These are phyloP conservation scores for Apiosordaria backusii DNA, from an alignment of 495 filamentous ascomycete species.

Conservation along the genomic window DNA sequence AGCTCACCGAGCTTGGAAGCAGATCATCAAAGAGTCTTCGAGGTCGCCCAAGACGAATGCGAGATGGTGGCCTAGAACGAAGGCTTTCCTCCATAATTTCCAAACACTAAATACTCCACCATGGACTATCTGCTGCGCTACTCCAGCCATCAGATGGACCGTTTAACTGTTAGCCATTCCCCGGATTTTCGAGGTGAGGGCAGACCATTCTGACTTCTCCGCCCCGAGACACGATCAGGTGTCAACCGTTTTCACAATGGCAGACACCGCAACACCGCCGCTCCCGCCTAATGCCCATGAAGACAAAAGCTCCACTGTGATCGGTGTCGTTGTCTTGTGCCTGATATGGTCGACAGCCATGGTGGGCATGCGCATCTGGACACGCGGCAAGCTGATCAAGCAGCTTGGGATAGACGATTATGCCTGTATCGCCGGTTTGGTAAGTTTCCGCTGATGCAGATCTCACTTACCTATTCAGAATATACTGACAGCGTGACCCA, in stretches of 20 bases:
- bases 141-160: not conserved
- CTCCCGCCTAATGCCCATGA: conserved; percentile 25
- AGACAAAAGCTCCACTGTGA: conserved; percentile 18
- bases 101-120: not conserved
- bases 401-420: conserved; percentile 30
- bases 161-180: not conserved
- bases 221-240: too few relatives aligned
- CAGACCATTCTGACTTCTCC: not conserved
- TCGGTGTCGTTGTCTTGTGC: conserved; percentile 20
- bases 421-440: conserved; percentile 19
- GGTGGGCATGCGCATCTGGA: conserved; percentile 27
- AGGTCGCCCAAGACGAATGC: not conserved
- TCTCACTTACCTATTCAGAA: not conserved
- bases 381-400: conserved; percentile 23
- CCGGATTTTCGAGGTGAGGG: not conserved
- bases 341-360: conserved; percentile 20
- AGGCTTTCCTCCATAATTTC: not conserved
- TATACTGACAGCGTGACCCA: not conserved
- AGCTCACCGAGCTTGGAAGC: not conserved
- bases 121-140: not conserved
- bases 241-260: too few relatives aligned
- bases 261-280: not conserved
- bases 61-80: not conserved
- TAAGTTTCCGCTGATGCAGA: conserved; percentile 6
- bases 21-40: not conserved